Evolutionary conservation across 2,329 filamentous ascomycete species (phyloP).

Genomic region (Colletotrichum sublineola): DNA sequence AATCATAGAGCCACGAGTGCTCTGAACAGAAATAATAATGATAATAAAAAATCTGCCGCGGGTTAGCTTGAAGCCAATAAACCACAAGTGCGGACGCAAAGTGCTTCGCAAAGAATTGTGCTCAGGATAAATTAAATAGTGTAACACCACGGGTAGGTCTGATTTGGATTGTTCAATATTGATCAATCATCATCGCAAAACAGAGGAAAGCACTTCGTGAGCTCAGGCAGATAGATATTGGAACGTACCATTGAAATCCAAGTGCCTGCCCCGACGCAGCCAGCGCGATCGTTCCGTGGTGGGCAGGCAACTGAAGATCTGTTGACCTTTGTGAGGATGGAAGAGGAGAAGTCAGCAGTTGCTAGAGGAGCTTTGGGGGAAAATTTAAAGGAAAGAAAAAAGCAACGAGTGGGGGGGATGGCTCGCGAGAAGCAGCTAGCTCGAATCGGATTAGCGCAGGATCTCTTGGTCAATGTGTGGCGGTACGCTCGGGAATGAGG

Average conservation of each 20-base stretch:
- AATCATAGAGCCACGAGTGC: slow-evolving; percentile 50
- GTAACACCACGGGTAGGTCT: slow-evolving; percentile 70
- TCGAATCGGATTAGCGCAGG: slow-evolving; percentile 32
- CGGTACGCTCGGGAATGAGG: slow-evolving; percentile 49
- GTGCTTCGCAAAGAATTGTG: slow-evolving; percentile 50
- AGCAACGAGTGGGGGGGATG: slow-evolving; percentile 25
- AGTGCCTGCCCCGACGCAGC: slow-evolving; percentile 16
- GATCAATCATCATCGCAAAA: slow-evolving; percentile 56
- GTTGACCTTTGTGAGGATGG: slow-evolving; percentile 44
- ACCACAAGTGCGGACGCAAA: neutral
- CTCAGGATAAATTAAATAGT: slow-evolving; percentile 69
- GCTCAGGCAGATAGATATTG: neutral
- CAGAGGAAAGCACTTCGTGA: slow-evolving; percentile 14
- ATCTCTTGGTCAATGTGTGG: slow-evolving; percentile 49
- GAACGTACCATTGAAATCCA: slow-evolving; percentile 36
- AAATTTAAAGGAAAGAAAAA: slow-evolving; percentile 40
- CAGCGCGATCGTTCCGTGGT: neutral
- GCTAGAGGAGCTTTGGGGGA: slow-evolving; percentile 47
- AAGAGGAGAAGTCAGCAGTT: slow-evolving; percentile 43
- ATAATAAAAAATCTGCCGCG: slow-evolving; percentile 17
- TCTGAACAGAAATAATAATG: neutral
- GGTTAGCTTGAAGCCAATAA: slow-evolving; percentile 26
- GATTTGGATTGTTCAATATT: slow-evolving; percentile 72
- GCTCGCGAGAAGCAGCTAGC: slow-evolving; percentile 46
- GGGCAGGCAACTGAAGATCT: slow-evolving; percentile 29